These are phyloP conservation scores for Nicotiana rustica DNA, from an alignment of 305 asterid species.

Conservation along the genomic window DNA sequence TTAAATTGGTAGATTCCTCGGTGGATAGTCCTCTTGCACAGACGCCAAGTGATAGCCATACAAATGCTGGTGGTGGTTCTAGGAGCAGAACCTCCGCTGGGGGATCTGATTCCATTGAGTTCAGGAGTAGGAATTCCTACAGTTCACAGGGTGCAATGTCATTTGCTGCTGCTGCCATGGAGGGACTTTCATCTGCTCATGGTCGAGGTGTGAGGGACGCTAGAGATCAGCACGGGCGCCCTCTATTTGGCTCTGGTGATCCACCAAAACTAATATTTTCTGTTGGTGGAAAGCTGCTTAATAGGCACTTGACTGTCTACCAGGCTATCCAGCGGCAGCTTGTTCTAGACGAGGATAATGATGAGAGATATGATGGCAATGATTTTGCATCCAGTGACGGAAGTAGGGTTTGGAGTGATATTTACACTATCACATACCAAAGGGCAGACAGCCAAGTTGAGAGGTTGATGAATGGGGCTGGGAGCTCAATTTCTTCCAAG, in stretches of 20 bases:
- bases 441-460: constrained; percentile 78
- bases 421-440: constrained; percentile 87
- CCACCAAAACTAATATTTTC: constrained; percentile 76
- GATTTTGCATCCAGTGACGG: constrained; percentile 91
- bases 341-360: constrained; percentile 84
- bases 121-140: constrained; percentile 73
- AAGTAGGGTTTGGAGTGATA: constrained; percentile 87
- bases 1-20: constrained; percentile 73
- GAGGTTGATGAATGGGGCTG: constrained; percentile 58
- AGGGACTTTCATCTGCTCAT: constrained; percentile 87
- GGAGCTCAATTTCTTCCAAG: constrained; percentile 64
- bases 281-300: constrained; percentile 85
- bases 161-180: constrained; percentile 99
- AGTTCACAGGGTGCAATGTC: constrained; percentile 98
- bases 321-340: constrained; percentile 95
- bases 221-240: constrained; percentile 75
- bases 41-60: constrained; percentile 60
- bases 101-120: constrained; percentile 66
- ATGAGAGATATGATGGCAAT: constrained; percentile 71
- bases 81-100: constrained; percentile 68
- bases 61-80: constrained; percentile 71
- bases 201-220: constrained; percentile 80
- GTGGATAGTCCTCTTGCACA: constrained; percentile 65
- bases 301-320: constrained; percentile 77
- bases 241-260: constrained; percentile 65